Conservation (phyloP, 192 early-diverging fungal genomes). For the Entomortierella beljakovae region DNA sequence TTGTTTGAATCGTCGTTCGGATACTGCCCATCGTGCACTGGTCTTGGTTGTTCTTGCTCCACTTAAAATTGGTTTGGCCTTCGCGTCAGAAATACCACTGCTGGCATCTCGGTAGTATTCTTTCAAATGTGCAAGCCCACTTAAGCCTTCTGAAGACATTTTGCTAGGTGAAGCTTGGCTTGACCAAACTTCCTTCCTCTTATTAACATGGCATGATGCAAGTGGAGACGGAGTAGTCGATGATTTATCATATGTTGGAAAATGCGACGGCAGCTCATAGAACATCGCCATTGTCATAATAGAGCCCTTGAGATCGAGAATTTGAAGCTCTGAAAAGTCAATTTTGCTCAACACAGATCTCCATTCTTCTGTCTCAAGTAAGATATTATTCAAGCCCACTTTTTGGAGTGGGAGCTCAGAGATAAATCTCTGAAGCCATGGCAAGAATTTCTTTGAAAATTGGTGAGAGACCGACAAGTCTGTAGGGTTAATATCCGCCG, state of each 20-base stretch:
- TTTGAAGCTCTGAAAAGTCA: slow-evolving; percentile 13
- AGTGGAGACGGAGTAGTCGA: background rate
- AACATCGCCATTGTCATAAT: slow-evolving; percentile 11
- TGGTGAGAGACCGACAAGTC: background rate
- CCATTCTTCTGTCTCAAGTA: slow-evolving; percentile 9
- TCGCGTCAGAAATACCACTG: background rate
- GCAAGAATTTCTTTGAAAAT: slow-evolving; percentile 4
- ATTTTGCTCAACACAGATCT: slow-evolving; percentile 5
- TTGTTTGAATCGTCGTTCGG: background rate
- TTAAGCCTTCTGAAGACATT: background rate
- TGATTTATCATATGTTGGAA: background rate
- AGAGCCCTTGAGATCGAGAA: slow-evolving; percentile 8
- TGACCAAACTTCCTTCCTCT: background rate
- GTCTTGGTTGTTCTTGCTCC: background rate
- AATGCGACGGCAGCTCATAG: background rate
- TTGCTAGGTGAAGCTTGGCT: background rate
- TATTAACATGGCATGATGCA: background rate
- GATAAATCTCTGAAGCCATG: slow-evolving; percentile 3
- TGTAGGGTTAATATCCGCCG: background rate
- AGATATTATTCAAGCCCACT: background rate
- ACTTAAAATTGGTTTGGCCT: background rate
- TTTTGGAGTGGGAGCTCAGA: slow-evolving; percentile 15
- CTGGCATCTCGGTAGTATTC: background rate
- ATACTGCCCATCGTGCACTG: background rate
- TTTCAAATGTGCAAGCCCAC: background rate